Base-by-base conservation (phyloP, 1,284 basidiomycete genomes). In the Ceratobasidium sp. region DNA sequence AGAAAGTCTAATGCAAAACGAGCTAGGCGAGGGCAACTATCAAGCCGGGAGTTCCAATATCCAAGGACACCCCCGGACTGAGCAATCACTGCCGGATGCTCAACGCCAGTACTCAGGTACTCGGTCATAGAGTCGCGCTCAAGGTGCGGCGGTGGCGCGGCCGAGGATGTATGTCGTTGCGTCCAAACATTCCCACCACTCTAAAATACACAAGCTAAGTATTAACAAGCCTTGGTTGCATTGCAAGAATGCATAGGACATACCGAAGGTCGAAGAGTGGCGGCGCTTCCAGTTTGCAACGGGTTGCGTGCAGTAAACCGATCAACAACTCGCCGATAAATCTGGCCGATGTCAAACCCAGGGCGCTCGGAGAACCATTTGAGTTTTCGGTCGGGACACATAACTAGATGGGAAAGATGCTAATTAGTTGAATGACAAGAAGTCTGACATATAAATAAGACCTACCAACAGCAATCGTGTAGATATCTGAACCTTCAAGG, bases 351-450 rank as follows among this genome's bases (percentile, higher is more conserved):
- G 18, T 51, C 44, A 20, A 23, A 68, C 5, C 46, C 49, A 46
- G 44, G 13, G 20, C 66, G 42, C 3, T 71, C 69, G 4, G 33
- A 28, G 44, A 71, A 71, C 69, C 69, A 68, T n/a, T 58, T 58
- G 1, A 71, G 69, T 23, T 71, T 71, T 9, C 53, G 69, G 53
- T 71, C 69, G 18, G 69, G 69, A 33, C 53, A 71, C 69, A 71
- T 71, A 1, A 71, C 69, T 70, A 23, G 46, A 40, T 40, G 55
- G 7, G 44, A 46, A 13, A 46, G 13, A 13, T 46, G 13, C 44
- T 6, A 46, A 46, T 46, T 13, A 46, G 13, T 46, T 46, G 6
- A 6, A 46, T 46, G 6, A 13, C 13, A 46, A 46, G 44, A 46
- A 46, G 44, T 6, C 44, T 6, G 44, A 46, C 6, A 46, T 46